These are phyloP conservation scores for Fonsecaea pugnacius DNA, from an alignment of 2,329 filamentous ascomycete genomes.

Conservation along the genomic window DNA sequence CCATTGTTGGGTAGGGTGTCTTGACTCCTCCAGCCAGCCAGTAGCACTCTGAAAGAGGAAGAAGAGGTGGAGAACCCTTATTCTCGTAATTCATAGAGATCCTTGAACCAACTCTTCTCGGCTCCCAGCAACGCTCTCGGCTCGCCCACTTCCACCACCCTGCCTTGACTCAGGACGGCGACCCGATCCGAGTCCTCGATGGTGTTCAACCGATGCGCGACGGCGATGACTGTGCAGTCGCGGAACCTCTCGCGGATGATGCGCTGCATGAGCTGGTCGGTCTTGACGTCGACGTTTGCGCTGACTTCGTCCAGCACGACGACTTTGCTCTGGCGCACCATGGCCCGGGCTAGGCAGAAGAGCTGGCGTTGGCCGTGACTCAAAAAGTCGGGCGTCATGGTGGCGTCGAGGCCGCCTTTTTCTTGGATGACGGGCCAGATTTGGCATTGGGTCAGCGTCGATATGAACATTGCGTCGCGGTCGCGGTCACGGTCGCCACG, in stretches of 20 bases:
- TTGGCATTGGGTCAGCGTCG: conserved; percentile 47
- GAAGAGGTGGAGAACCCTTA: not conserved
- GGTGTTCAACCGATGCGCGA: conserved; percentile 63
- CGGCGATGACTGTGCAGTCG: conserved; percentile 62
- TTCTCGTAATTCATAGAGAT: conserved; percentile 27
- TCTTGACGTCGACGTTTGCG: conserved; percentile 60
- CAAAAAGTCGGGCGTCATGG: conserved; percentile 56
- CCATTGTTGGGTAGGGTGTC: too few relatives aligned
- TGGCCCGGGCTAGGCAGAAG: conserved; percentile 65
- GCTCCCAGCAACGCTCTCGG: conserved; percentile 41
- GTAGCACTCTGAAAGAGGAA: not conserved
- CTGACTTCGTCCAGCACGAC: conserved; percentile 51
- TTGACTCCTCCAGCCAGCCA: not conserved
- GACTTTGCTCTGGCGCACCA: conserved; percentile 55
- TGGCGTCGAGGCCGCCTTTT: conserved; percentile 47
- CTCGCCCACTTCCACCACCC: conserved; percentile 29
- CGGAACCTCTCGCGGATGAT: conserved; percentile 60
- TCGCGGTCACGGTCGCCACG: conserved; percentile 34
- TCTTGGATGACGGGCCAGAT: conserved; percentile 45
- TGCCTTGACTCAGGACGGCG: conserved; percentile 56
- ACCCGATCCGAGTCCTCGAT: conserved; percentile 66
- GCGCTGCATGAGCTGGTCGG: conserved; percentile 62
- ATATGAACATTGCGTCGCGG: conserved; percentile 43
- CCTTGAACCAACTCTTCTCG: conserved; percentile 39
- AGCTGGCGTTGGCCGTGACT: conserved; percentile 67